phyloP scores from a whole-genome alignment of 331 rosid genomes.

The Prunus yedoensis region DNA sequence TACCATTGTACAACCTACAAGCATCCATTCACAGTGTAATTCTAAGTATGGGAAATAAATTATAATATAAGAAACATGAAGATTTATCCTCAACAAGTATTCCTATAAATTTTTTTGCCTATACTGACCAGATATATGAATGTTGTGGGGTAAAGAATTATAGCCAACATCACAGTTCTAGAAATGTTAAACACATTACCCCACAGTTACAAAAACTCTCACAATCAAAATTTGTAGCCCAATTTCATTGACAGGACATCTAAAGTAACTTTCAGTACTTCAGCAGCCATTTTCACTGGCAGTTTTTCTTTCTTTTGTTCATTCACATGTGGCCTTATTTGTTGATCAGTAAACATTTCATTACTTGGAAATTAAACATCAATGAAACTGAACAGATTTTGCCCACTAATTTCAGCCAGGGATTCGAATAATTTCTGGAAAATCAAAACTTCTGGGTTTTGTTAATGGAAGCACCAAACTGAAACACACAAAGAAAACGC shows the following conservation, averaged over 20 bases:
- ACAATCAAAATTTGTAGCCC: background rate
- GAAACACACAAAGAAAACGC: background rate
- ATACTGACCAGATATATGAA: background rate
- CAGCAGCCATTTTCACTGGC: background rate
- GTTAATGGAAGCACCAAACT: background rate
- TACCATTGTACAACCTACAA: constrained; percentile 29
- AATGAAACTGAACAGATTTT: background rate
- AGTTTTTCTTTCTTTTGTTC: background rate
- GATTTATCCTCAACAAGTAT: background rate
- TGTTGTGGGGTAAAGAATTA: background rate
- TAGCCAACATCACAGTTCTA: background rate
- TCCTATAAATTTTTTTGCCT: background rate
- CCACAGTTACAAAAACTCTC: background rate
- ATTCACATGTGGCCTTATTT: background rate
- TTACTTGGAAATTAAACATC: background rate
- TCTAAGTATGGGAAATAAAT: background rate
- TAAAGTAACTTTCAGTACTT: background rate
- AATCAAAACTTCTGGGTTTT: background rate
- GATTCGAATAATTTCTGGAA: background rate
- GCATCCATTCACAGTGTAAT: background rate
- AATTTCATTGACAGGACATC: background rate
- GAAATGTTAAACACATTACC: background rate
- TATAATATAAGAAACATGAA: background rate
- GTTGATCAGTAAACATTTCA: background rate
- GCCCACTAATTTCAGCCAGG: background rate